phyloP scores from a whole-genome alignment of 805 yeast species.

The Pichia gijzeniarum region DNA sequence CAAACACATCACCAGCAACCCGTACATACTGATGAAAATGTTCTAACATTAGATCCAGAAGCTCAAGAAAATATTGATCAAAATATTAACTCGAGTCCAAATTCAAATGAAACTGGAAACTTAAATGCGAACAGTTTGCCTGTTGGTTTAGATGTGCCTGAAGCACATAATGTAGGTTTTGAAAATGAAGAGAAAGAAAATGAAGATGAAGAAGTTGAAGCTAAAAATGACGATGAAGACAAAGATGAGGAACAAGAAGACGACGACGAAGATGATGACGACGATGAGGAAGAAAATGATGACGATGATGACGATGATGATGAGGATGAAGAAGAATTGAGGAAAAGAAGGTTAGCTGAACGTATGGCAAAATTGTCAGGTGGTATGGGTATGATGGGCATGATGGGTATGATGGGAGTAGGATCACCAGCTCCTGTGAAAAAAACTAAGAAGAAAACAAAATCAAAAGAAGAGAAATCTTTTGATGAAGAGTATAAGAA shows the following conservation, averaged over 20 bases:
- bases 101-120: too few relatives aligned
- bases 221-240: conserved; percentile 23
- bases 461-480: conserved; percentile 15
- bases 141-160: not conserved
- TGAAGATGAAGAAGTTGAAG: conserved; percentile 22
- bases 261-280: conserved; percentile 30
- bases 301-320: conserved; percentile 50
- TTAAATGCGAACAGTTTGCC: too few relatives aligned
- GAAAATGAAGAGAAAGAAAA: conserved; percentile 15
- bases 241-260: conserved; percentile 27
- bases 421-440: conserved; percentile 20
- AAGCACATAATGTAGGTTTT: not conserved
- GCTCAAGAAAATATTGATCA: too few relatives aligned
- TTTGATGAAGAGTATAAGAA: conserved; percentile 16
- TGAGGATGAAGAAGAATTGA: conserved; percentile 69
- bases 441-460: conserved; percentile 23
- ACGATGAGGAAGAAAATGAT: conserved; percentile 41
- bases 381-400: conserved; percentile 72
- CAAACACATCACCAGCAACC: not conserved
- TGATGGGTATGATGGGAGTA: conserved; percentile 45
- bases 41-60: not conserved
- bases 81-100: too few relatives aligned
- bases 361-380: conserved; percentile 97
- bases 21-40: not conserved
- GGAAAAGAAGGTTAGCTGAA: conserved; percentile 72